Evolutionary conservation across 1,139 yeast species (phyloP).

Genomic region (Tardiomyces blankii): DNA sequence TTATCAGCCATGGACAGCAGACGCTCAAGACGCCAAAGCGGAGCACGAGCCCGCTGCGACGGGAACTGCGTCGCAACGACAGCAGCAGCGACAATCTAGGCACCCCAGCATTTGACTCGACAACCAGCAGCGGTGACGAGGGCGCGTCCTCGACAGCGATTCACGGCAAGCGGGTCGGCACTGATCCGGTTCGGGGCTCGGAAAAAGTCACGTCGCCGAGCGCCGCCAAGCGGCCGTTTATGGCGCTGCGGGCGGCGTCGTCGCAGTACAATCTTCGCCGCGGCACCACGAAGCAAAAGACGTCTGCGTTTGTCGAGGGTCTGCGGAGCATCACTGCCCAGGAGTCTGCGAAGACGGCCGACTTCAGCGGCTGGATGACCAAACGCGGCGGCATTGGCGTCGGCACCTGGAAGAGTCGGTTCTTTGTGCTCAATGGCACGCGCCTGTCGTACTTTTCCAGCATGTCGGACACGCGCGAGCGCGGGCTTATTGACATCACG

Average conservation of each 20-base stretch:
- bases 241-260: slow-evolving; percentile 15
- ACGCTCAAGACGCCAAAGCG: neutral
- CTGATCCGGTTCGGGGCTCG: slow-evolving; percentile 6
- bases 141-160: neutral
- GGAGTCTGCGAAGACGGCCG: slow-evolving; percentile 68
- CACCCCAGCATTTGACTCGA: neutral
- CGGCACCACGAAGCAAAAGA: slow-evolving; percentile 31
- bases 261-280: slow-evolving; percentile 20
- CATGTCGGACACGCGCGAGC: slow-evolving; percentile 72
- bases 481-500: slow-evolving; percentile 90
- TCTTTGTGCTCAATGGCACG: slow-evolving; percentile 85
- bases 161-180: slow-evolving; percentile 9
- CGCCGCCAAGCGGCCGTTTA: slow-evolving; percentile 8
- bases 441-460: slow-evolving; percentile 78
- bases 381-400: slow-evolving; percentile 80
- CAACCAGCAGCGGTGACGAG: neutral
- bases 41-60: neutral
- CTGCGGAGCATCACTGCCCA: slow-evolving; percentile 65
- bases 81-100: too few species aligned
- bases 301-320: slow-evolving; percentile 93
- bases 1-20: slow-evolving; percentile 5
- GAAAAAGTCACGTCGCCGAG: slow-evolving; percentile 1
- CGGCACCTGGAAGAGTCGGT: slow-evolving; percentile 85
- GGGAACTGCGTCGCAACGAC: neutral
- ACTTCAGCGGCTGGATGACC: slow-evolving; percentile 89